Conservation (phyloP, 441 rosid genomes). For the Isatis lusitanica region DNA sequence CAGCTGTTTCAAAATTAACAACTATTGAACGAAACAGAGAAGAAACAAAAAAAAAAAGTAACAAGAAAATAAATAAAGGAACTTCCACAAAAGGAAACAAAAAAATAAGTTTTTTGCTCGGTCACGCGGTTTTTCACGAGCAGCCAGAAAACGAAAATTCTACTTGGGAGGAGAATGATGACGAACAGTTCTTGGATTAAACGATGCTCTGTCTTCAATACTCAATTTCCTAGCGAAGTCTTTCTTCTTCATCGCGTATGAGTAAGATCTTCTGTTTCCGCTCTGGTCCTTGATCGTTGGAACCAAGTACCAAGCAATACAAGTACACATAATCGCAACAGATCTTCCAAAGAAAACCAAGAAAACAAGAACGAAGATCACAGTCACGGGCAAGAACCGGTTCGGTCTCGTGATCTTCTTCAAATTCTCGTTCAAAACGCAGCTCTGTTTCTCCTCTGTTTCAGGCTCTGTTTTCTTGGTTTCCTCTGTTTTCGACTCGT, state of each 20-base stretch:
- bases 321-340: conserved; percentile 59
- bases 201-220: conserved; percentile 33
- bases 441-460: conserved; percentile 29
- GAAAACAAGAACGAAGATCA: conserved; percentile 55
- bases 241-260: conserved; percentile 45
- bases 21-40: conserved; percentile 10
- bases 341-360: conserved; percentile 67
- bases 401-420: conserved; percentile 48
- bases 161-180: conserved; percentile 23
- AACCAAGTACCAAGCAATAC: conserved; percentile 67
- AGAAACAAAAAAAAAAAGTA: background rate
- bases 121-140: conserved; percentile 34
- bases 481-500: conserved; percentile 31
- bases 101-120: conserved; percentile 3
- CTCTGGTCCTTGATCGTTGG: conserved; percentile 43
- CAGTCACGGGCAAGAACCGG: conserved; percentile 51
- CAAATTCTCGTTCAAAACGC: conserved; percentile 35
- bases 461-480: conserved; percentile 19
- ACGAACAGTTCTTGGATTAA: conserved; percentile 37
- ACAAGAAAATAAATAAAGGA: background rate
- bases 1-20: conserved; percentile 29
- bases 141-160: conserved; percentile 26
- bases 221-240: conserved; percentile 42
- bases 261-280: conserved; percentile 14
- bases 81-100: background rate